Evolutionary conservation across 2,329 filamentous ascomycete genomes (phyloP).

Genomic region (Zasmidium citrigriseum): DNA sequence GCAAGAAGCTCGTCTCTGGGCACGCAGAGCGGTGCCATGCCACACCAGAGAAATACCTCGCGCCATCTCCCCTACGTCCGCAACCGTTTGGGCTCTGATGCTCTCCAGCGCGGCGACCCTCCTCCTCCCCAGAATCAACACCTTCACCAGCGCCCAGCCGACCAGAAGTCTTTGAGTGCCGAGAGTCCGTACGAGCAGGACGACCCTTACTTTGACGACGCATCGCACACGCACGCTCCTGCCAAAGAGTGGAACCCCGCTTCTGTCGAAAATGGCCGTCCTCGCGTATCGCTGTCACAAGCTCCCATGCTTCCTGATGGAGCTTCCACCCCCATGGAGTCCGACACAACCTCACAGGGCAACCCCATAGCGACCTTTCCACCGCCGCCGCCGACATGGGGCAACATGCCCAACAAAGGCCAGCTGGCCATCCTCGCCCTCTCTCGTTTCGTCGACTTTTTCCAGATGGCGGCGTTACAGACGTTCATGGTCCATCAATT

Average conservation of each 20-base stretch:
- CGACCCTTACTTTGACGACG: neutral
- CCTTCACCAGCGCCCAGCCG: neutral
- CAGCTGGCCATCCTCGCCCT: conserved; percentile 42
- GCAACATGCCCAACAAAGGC: conserved; percentile 42
- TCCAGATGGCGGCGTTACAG: conserved; percentile 46
- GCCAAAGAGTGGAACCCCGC: conserved; percentile 15
- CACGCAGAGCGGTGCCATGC: conserved; percentile 1
- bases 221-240: neutral
- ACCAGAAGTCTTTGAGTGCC: neutral
- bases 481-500: conserved; percentile 49
- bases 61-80: conserved; percentile 8
- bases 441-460: conserved; percentile 47
- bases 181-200: neutral
- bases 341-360: conserved; percentile 14
- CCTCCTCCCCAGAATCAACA: too few species aligned
- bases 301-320: conserved; percentile 17
- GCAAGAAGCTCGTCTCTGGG: neutral
- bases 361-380: conserved; percentile 17
- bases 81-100: conserved; percentile 3
- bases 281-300: conserved; percentile 7
- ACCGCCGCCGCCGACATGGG: conserved; percentile 38
- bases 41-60: conserved; percentile 10
- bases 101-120: neutral
- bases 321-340: conserved; percentile 20
- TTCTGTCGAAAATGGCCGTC: conserved; percentile 23